phyloP scores from a whole-genome alignment of 2,329 filamentous ascomycete genomes.

The Aspergillus versicolor region DNA sequence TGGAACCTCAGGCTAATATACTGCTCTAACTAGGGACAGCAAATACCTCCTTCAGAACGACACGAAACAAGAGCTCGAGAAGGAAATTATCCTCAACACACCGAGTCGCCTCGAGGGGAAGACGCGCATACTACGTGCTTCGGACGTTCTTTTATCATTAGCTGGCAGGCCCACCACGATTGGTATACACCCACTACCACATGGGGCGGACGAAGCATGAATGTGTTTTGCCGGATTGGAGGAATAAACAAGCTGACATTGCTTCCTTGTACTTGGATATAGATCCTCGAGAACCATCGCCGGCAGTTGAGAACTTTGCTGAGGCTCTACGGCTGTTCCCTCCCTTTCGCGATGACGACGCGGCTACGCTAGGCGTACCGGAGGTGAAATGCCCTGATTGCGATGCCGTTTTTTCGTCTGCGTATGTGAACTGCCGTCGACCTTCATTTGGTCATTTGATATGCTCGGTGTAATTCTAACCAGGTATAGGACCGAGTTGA shows the following conservation, averaged over 20 bases:
- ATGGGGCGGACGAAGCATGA: not conserved
- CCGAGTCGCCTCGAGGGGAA: conserved; percentile 16
- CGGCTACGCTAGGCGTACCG: conserved; percentile 16
- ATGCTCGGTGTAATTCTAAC: not conserved
- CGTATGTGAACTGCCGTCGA: conserved; percentile 16
- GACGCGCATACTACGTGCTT: conserved; percentile 22
- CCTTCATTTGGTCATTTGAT: not conserved
- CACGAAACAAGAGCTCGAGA: conserved; percentile 19
- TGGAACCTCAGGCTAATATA: not conserved
- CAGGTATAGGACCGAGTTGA: conserved; percentile 23
- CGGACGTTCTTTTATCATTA: conserved; percentile 23
- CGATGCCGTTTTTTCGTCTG: conserved; percentile 30
- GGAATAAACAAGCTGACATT: conserved; percentile 5
- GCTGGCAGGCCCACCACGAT: conserved; percentile 17
- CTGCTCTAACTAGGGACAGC: not conserved
- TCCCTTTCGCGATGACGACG: conserved; percentile 27
- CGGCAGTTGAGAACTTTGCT: conserved; percentile 25
- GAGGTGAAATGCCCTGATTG: conserved; percentile 29
- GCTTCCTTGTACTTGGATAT: not conserved
- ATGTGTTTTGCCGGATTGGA: not conserved
- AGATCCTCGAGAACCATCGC: conserved; percentile 14
- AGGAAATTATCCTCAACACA: conserved; percentile 17
- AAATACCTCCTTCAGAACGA: conserved; percentile 7
- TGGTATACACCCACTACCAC: conserved; percentile 15
- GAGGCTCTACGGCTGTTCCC: conserved; percentile 29